Evolutionary conservation across 2,329 filamentous ascomycete genomes (phyloP), one percentile per base, ranked within the genome.

Genomic region (Cryphonectria naterciae): DNA sequence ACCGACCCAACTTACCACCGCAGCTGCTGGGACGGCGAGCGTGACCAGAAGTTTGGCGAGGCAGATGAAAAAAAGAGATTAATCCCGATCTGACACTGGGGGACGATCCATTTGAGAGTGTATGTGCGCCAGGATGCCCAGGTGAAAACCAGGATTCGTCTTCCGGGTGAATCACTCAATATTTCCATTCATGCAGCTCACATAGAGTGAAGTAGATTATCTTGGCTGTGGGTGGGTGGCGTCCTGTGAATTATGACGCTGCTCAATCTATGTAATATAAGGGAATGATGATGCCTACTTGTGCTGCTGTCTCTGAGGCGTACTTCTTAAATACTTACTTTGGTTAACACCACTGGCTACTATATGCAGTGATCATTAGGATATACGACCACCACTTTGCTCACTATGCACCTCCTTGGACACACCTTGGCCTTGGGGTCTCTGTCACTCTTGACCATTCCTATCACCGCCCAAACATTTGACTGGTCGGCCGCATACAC

Each of bases 401-500:
- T 2, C 13, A 61, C 15, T 19, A 67, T 67, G 65, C 8, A 8
- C 46, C n/a, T 22, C 11, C 46, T 32, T n/a, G 35, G n/a, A 39
- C 28, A 65, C 54, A 15, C n/a, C 39, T 39, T 67, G 56, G 19
- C 66, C 39, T 19, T 64, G 11, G 61, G 61, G 46, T 70, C 66
- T 25, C 41, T 43, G 41, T 63, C 88, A 1, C 81, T 86, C 13
- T 88, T 89, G 1, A 81, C 79, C 65, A 88, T 88, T 22, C 88
- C 89, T n/a, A 85, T 85, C 0, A 79, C 39, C 17, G 68, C 85
- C 37, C 75, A 82, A 63, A 70, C 66, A n/a, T 68, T 68, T 15
- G 79, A 81, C 63, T 96, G 93, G 93, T 84, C 84, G 35, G 84
- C 89, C 15, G 92, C 91, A 69, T 93, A 94, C 78, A 80, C 83